These are phyloP conservation scores for Acephala macrosclerotiorum DNA, from an alignment of 2,329 filamentous ascomycete species.

Conservation along the genomic window DNA sequence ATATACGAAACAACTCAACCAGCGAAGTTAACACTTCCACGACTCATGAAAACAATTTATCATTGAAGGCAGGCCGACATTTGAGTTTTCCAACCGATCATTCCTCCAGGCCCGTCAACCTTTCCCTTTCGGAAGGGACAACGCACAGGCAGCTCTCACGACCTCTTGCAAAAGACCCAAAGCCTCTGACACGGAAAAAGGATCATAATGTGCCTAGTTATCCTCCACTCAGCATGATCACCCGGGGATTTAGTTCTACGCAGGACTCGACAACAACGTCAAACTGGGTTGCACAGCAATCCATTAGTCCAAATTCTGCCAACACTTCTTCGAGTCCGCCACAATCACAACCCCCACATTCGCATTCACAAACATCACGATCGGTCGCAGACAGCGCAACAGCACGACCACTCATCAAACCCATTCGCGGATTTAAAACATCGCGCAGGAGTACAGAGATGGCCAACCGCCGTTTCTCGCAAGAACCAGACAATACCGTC, in stretches of 20 bases:
- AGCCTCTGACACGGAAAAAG: not conserved
- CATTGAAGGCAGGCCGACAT: not conserved
- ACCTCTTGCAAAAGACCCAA: slow-evolving; percentile 1
- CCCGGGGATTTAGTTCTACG: slow-evolving; percentile 29
- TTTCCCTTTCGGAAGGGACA: slow-evolving; percentile 1
- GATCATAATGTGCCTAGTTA: slow-evolving; percentile 10
- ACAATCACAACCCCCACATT: slow-evolving; percentile 16
- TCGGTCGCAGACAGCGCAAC: slow-evolving; percentile 19
- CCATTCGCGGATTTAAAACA: slow-evolving; percentile 41
- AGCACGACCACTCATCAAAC: slow-evolving; percentile 37
- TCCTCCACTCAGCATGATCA: slow-evolving; percentile 40
- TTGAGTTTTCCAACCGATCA: slow-evolving; percentile 14
- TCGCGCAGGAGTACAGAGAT: slow-evolving; percentile 38
- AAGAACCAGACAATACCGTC: slow-evolving; percentile 40
- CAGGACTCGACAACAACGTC: slow-evolving; percentile 19
- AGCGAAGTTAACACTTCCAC: not conserved
- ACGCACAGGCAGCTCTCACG: not conserved
- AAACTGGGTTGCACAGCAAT: slow-evolving; percentile 41
- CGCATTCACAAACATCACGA: slow-evolving; percentile 20
- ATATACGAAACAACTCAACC: slow-evolving; percentile 9
- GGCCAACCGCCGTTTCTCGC: slow-evolving; percentile 33
- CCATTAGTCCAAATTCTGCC: slow-evolving; percentile 15
- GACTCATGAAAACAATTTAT: not conserved
- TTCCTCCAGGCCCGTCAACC: not conserved
- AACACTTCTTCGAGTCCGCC: slow-evolving; percentile 12